Conservation (phyloP, 805 yeast species). For the Candida berthetii region DNA sequence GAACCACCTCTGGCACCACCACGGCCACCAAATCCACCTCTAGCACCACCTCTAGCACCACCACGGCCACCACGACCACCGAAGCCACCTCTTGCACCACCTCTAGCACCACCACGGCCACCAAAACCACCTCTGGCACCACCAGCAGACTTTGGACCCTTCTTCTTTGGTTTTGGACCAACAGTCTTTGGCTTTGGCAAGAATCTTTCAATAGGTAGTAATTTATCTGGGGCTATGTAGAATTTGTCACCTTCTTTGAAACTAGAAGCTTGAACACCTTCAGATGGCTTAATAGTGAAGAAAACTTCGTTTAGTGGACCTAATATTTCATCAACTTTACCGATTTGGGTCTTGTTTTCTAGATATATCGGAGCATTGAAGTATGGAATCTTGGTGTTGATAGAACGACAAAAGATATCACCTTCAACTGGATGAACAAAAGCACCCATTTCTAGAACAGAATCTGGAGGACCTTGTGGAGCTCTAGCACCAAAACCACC, state of each 20-base stretch:
- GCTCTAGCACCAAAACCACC: slow-evolving; percentile 66
- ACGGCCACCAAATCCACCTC: slow-evolving; percentile 24
- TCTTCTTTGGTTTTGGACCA: slow-evolving; percentile 75
- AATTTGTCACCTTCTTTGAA: slow-evolving; percentile 96
- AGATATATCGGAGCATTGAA: slow-evolving; percentile 98
- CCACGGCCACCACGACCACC: slow-evolving; percentile 45
- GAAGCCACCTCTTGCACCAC: slow-evolving; percentile 41
- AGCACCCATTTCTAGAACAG: slow-evolving; percentile 90
- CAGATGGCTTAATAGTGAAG: slow-evolving; percentile 93
- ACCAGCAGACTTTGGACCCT: slow-evolving; percentile 52
- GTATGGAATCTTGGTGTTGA: slow-evolving; percentile 91
- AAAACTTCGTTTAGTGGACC: slow-evolving; percentile 98
- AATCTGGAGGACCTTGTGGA: slow-evolving; percentile 95
- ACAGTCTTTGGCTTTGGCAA: slow-evolving; percentile 90
- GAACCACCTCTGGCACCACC: slow-evolving; percentile 33
- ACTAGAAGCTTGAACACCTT: slow-evolving; percentile 91
- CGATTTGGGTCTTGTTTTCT: slow-evolving; percentile 93
- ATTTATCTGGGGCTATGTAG: slow-evolving; percentile 90
- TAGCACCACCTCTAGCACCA: slow-evolving; percentile 39
- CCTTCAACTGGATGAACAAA: slow-evolving; percentile 93
- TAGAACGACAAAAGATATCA: slow-evolving; percentile 93
- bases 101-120: slow-evolving; percentile 36
- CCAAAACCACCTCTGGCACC: slow-evolving; percentile 42
- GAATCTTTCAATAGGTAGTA: slow-evolving; percentile 93
- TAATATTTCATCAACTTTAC: slow-evolving; percentile 96